A percentile compares a stretch with the other conserved stretches of the same genome.
Conservation (phyloP, 441 rosid species). For the Populus hybrid region DNA sequence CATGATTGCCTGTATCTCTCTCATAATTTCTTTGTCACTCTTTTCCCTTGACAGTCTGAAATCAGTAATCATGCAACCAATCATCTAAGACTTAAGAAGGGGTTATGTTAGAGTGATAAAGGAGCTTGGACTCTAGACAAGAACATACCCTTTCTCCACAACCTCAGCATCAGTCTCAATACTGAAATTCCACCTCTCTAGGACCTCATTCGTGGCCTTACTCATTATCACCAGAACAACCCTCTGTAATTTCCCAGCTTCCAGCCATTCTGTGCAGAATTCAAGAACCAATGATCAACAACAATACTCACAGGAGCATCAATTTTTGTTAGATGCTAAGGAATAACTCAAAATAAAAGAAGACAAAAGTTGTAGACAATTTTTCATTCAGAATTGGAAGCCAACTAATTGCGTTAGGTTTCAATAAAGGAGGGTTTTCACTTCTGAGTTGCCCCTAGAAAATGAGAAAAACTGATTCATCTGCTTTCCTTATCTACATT, state of each 20-base stretch:
- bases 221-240: slow-evolving; percentile 85
- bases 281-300: slow-evolving; percentile 6
- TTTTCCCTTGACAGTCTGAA: slow-evolving; percentile 81
- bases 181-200: slow-evolving; percentile 93
- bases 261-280: slow-evolving; percentile 68
- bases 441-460: not conserved
- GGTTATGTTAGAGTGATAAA: not conserved
- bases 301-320: not conserved
- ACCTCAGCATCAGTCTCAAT: slow-evolving; percentile 78
- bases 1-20: slow-evolving; percentile 95
- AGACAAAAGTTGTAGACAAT: not conserved
- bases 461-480: not conserved
- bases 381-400: not conserved
- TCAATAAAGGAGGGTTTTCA: not conserved
- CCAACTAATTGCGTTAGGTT: not conserved
- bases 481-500: not conserved
- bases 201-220: slow-evolving; percentile 70
- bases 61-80: not conserved
- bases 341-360: not conserved
- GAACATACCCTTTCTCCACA: slow-evolving; percentile 67
- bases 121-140: not conserved
- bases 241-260: slow-evolving; percentile 84
- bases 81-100: not conserved
- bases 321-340: not conserved
- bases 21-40: slow-evolving; percentile 91